phyloP scores from a whole-genome alignment of 1,284 basidiomycete species.

The Mycosarcoma maydis region DNA sequence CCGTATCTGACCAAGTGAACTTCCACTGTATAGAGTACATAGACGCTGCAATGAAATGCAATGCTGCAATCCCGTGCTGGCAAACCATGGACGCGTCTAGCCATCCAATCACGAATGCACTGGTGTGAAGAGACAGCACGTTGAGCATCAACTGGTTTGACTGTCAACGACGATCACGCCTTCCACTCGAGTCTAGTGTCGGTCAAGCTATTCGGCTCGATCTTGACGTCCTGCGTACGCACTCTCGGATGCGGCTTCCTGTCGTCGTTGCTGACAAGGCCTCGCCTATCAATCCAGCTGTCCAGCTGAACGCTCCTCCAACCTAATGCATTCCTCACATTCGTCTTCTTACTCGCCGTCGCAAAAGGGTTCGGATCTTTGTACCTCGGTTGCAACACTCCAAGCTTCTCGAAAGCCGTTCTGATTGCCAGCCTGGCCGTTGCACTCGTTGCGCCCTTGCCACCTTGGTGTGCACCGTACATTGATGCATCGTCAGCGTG shows the following conservation, averaged over 20 bases:
- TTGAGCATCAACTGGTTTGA: too few relatives aligned
- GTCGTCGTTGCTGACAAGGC: not conserved
- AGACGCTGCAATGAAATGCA: too few relatives aligned
- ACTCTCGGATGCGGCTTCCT: constrained; percentile 15
- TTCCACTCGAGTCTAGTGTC: constrained; percentile 4
- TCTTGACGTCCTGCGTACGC: not conserved
- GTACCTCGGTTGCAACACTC: constrained; percentile 18
- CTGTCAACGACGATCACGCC: not conserved
- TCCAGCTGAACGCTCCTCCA: constrained; percentile 40
- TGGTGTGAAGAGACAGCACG: too few relatives aligned
- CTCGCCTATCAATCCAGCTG: constrained; percentile 45
- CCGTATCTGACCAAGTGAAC: constrained; percentile 18
- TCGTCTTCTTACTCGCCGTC: constrained; percentile 12
- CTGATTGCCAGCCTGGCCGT: constrained; percentile 1
- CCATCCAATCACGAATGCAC: too few relatives aligned
- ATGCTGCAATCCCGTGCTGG: too few relatives aligned
- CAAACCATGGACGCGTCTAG: too few relatives aligned
- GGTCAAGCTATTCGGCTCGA: not conserved
- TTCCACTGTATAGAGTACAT: not conserved
- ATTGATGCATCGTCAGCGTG: constrained; percentile 1
- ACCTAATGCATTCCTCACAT: constrained; percentile 36
- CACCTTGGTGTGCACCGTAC: too few relatives aligned
- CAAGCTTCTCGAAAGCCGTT: constrained; percentile 11
- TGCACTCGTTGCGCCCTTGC: too few relatives aligned
- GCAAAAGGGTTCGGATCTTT: constrained; percentile 58